Evolutionary conservation across 1,284 basidiomycete species (phyloP), one percentile per base, ranked within the genome.

Genomic region (Tremellales sp.): DNA sequence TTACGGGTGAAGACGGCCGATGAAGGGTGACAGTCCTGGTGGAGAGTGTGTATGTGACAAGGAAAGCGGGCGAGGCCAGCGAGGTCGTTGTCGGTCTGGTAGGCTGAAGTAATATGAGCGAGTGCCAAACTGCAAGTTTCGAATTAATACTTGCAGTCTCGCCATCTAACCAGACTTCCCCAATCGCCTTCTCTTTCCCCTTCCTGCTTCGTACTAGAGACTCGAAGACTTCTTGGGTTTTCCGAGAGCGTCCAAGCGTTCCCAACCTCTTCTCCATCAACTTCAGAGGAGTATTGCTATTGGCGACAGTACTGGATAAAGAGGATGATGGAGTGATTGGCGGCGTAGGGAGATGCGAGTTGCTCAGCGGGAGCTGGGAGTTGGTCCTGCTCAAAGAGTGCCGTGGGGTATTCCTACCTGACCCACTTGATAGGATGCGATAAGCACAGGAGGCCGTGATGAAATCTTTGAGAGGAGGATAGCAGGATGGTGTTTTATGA

Each of bases 131-230:
- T 10, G 10, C 13, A 7, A 4, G 5, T 32, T 13, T 13, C 5
- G 18, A 36, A 9, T 24, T 12, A 1, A 1, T 2, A 57, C 71
- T 58, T 41, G 71, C 71, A 8, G 68, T 66, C 45, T 72, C 61
- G 6, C 75, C 75, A 45, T 78, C 77, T 1, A 78, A 63, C 77
- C 77, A 78, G 1, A 78, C 59, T 36, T 75, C 70, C 2, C 76
- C 76, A 0, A 75, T 54, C 2, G 50, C 49, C 43, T 35, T 60
- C 9, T 53, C 43, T 32, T 60, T 57, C 0, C 58, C 63, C 33
- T 60, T 63, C 7, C 40, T 28, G 10, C 19, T 26, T 16, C 60
- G 59, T 16, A 76, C 61, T 2, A 75, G 47, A 0, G 50, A 50
- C 44, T 76, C 70, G 44, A 77, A 77, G 4, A 76, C 65, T 35